Conservation (phyloP, 345 rosid species). For the Abelmoschus esculentus region DNA sequence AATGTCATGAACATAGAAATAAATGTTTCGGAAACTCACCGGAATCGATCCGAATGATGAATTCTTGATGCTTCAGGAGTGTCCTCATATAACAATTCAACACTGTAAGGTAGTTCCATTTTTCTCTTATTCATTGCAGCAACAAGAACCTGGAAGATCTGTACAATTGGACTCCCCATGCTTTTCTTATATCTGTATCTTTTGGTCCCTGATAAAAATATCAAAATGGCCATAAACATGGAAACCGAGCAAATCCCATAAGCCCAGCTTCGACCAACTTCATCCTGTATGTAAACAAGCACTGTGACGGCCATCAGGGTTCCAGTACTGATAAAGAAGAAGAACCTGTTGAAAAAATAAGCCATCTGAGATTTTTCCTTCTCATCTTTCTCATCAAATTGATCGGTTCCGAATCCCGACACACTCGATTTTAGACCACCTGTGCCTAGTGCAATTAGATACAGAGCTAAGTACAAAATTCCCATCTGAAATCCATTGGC, state of each 20-base stretch:
- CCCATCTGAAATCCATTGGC: slow-evolving; percentile 69
- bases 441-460: slow-evolving; percentile 54
- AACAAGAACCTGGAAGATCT: slow-evolving; percentile 59
- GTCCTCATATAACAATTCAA: slow-evolving; percentile 45
- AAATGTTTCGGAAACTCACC: slow-evolving; percentile 23
- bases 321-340: slow-evolving; percentile 53
- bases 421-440: slow-evolving; percentile 79
- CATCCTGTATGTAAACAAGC: slow-evolving; percentile 55
- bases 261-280: slow-evolving; percentile 56
- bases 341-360: slow-evolving; percentile 61
- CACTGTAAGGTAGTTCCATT: slow-evolving; percentile 34
- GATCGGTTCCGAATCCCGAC: slow-evolving; percentile 61
- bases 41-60: slow-evolving; percentile 53
- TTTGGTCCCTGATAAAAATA: slow-evolving; percentile 54
- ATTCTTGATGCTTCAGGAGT: slow-evolving; percentile 38
- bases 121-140: slow-evolving; percentile 57
- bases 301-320: slow-evolving; percentile 52
- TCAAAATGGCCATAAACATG: slow-evolving; percentile 45
- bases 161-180: slow-evolving; percentile 71
- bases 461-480: slow-evolving; percentile 45
- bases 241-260: slow-evolving; percentile 54
- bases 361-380: slow-evolving; percentile 51
- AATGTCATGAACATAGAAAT: not conserved
- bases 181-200: slow-evolving; percentile 68
- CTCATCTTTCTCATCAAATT: slow-evolving; percentile 53